Base-by-base conservation (phyloP, 2,329 filamentous ascomycete genomes). In the Ophiocordyceps robertsii region DNA sequence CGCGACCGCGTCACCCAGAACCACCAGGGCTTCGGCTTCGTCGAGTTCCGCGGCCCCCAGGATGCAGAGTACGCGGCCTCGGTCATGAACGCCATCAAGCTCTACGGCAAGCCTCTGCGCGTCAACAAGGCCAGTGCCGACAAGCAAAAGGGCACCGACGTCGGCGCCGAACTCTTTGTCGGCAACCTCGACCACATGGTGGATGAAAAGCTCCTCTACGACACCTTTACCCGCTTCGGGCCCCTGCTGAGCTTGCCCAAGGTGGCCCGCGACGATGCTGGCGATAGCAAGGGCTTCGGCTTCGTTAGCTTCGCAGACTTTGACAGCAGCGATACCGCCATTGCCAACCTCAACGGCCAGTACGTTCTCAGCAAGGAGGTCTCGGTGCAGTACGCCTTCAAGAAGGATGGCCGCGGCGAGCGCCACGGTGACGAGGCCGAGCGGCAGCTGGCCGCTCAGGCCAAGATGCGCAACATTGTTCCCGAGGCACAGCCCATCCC, bases 351-450 rank as follows among this genome's bases (percentile, higher is more conserved):
- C 83, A 84, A 95, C 60, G 87, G 87, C 41, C 89, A 96, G 66
- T 96, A 92, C 63, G 77, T 98, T 46, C 89, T 94, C 72, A 95
- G 92, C 70, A 95, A 95, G 67, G 85, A 95, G 62, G 83, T 96
- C 53, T 85, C 84, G 3, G 92, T 98, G 37, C 90, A 96, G 64
- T 98, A 96, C 62, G 92, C 92, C 33, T 96, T 95, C 75, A 98
- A 98, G 73, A 96, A 96, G 66, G 92, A 98, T 56, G 92, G 92
- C 52, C 95, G 95, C 67, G 90, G 90, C 53, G 90, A 96, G 66
- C 74, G 92, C 45, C 92, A 98, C 59, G 92, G 92, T 54, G 92
- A 98, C 60, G 77, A 88, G 53, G 92, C 92, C 29, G 92, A 98
- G 66, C 75, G 92, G 56, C 84, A 87, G 68, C 76, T 98, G 38